Evolutionary conservation across 192 early-diverging fungal species (phyloP).

Genomic region (Radiomyces spectabilis): DNA sequence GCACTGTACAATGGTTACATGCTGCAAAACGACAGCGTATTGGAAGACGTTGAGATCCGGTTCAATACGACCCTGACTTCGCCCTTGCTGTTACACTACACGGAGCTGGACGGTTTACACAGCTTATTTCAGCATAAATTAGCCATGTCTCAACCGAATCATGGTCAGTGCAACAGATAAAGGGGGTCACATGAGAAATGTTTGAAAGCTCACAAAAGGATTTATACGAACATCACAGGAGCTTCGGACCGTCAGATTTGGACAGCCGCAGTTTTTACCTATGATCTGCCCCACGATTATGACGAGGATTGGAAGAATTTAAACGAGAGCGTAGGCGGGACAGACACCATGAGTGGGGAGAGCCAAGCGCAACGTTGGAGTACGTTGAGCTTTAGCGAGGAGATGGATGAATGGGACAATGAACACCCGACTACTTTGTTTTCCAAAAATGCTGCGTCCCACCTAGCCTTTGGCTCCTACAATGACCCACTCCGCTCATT

Average conservation of each 20-base stretch:
- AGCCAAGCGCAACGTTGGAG: no score
- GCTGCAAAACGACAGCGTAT: conserved; percentile 1
- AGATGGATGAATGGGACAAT: not conserved
- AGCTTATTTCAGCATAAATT: conserved; percentile 32
- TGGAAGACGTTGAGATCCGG: conserved; percentile 27
- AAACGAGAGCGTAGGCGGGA: conserved; percentile 6
- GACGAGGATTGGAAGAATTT: conserved; percentile 46
- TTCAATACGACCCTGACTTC: conserved; percentile 32
- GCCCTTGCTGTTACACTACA: conserved; percentile 20
- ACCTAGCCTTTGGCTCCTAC: conserved; percentile 42
- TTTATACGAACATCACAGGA: no score
- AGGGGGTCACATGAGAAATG: not conserved
- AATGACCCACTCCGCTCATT: conserved; percentile 48
- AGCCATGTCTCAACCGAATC: conserved; percentile 20
- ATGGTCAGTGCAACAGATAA: conserved; percentile 4
- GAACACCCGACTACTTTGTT: conserved; percentile 10
- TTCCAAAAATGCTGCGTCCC: no score
- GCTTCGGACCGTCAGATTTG: no score
- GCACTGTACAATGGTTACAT: conserved; percentile 11
- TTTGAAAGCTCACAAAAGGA: conserved; percentile 11
- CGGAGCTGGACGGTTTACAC: conserved; percentile 27
- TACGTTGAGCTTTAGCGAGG: conserved; percentile 9
- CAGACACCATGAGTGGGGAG: no score
- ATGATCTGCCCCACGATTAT: conserved; percentile 43
- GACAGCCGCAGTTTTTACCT: conserved; percentile 35